Evolutionary conservation across 345 rosid genomes (phyloP), one percentile per base, ranked within the genome.

Genomic region (Linum tenue): DNA sequence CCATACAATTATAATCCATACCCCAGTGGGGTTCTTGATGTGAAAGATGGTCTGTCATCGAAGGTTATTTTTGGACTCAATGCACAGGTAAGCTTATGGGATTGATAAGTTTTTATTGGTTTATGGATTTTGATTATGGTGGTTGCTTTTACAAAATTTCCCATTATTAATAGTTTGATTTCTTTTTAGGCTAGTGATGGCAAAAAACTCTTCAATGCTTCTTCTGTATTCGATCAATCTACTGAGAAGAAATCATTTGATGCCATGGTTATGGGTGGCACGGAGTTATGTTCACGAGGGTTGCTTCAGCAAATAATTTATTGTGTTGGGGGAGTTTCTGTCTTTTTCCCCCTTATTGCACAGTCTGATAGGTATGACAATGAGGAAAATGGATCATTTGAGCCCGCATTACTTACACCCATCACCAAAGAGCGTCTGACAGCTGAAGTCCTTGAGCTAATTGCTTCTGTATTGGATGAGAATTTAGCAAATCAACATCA

Each of bases 261-360:
- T 77, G 97, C 98, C 2, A 80, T 76, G 73, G 83, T 86, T 38
- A 77, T 79, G 88, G 79, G 69, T 64, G 96, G 97, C 44, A 86
- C 95, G 53, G 88, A 89, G 74, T 79, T 92, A 83, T 92, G 98
- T 71, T 92, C 91, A 12, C 86, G 97, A 41, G 86, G 98, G 69
- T 80, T 89, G 83, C 82, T 92, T 76, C 95, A 89, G 75, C 87
- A 87, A 75, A 92, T 89, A 73, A 86, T 92, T 73, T 92, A 92
- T 76, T 92, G 98, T 70, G 97, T 87, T 44, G 98, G 98, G 66
- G 98, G 98, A 64, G 86, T 92, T 43, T 89, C 98, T 39, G 98
- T 92, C 67, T 92, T 92, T 79, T 92, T 92, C 70, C 98, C 98
- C 55, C 85, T 92, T 55, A 87, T 89, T 64, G 81, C 88, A 39